A percentile compares a stretch with the other conserved stretches of the same genome.
Evolutionary conservation across 345 rosid species (phyloP).

Genomic region (Acer yangbiense): DNA sequence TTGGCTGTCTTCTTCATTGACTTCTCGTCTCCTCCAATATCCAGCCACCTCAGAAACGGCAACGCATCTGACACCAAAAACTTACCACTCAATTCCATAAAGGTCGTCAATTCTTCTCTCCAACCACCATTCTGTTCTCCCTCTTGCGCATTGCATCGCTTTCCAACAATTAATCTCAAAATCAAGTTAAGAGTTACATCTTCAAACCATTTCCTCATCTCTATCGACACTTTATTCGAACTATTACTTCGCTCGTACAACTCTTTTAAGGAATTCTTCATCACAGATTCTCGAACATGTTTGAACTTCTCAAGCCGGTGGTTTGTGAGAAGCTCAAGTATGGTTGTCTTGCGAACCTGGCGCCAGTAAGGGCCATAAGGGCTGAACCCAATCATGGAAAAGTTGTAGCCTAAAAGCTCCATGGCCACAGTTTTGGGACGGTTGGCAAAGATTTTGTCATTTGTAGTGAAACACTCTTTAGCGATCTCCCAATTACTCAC

Average conservation of each 20-base stretch:
- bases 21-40: slow-evolving; percentile 38
- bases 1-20: slow-evolving; percentile 29
- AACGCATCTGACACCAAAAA: slow-evolving; percentile 28
- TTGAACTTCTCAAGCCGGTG: slow-evolving; percentile 28
- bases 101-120: too few relatives aligned
- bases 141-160: slow-evolving; percentile 4
- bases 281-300: slow-evolving; percentile 25
- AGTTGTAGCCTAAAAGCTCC: slow-evolving; percentile 29
- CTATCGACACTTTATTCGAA: slow-evolving; percentile 17
- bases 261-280: slow-evolving; percentile 18
- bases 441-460: slow-evolving; percentile 29
- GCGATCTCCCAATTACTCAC: slow-evolving; percentile 31
- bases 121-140: neutral
- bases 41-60: slow-evolving; percentile 37
- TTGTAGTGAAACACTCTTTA: slow-evolving; percentile 38
- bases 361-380: slow-evolving; percentile 44
- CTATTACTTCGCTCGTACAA: neutral
- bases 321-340: slow-evolving; percentile 36
- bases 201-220: slow-evolving; percentile 42
- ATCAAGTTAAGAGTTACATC: slow-evolving; percentile 32
- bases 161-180: slow-evolving; percentile 26
- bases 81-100: too few relatives aligned
- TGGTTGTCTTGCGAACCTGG: slow-evolving; percentile 28
- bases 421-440: slow-evolving; percentile 32
- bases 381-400: slow-evolving; percentile 30